Evolutionary conservation across 305 asterid species (phyloP).

Genomic region (Fraxinus baroniana): DNA sequence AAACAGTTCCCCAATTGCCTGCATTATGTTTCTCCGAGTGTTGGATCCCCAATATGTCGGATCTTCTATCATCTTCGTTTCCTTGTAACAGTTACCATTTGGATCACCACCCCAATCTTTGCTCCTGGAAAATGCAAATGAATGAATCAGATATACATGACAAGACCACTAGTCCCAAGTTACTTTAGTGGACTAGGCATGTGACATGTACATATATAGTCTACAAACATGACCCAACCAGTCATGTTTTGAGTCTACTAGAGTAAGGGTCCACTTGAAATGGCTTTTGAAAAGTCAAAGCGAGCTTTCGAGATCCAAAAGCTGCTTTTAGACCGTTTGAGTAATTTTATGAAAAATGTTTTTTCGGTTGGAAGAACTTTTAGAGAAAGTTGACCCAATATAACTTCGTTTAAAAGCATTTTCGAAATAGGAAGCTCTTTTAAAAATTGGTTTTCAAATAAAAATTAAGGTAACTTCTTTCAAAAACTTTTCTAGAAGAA

Average conservation of each 20-base stretch:
- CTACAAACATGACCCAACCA: not conserved
- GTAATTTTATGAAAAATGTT: not conserved
- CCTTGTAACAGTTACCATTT: too few relatives aligned
- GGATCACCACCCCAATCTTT: too few relatives aligned
- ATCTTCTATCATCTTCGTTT: conserved; percentile 34
- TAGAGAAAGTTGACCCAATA: not conserved
- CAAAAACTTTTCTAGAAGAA: not conserved
- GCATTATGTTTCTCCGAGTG: conserved; percentile 14
- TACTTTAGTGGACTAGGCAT: too few relatives aligned
- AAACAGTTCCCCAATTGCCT: conserved; percentile 22
- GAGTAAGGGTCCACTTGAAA: not conserved
- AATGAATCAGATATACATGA: too few relatives aligned
- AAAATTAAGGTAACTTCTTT: not conserved
- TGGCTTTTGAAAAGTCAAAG: not conserved
- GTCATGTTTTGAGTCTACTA: not conserved
- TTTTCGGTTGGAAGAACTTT: too few relatives aligned
- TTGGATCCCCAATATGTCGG: conserved; percentile 18
- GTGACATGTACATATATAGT: not conserved
- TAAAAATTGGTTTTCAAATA: too few relatives aligned
- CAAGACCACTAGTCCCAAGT: too few relatives aligned
- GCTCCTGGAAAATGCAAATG: too few relatives aligned
- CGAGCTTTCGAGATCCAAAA: not conserved
- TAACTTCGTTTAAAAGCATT: not conserved
- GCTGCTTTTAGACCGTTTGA: not conserved
- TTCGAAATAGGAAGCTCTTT: not conserved